Percentiles rank a stretch among this genome's conserved stretches.
Evolutionary conservation across 2,329 filamentous ascomycete species (phyloP).

Genomic region (Aspergillus sergii): DNA sequence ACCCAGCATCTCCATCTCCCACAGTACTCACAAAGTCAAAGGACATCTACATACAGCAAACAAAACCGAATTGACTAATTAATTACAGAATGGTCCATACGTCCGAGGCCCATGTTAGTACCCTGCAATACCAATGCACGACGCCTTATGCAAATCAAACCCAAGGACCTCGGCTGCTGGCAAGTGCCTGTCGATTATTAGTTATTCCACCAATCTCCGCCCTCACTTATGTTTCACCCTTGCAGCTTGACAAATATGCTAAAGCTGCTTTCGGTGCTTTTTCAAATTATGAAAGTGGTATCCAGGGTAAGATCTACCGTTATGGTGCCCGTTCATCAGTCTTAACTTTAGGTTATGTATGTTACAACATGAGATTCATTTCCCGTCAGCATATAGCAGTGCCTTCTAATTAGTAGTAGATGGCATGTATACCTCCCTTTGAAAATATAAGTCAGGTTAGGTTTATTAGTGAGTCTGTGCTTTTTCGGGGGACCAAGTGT

Average conservation of each 20-base stretch:
- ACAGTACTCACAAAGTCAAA: neutral
- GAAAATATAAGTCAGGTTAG: neutral
- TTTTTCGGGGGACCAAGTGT: neutral
- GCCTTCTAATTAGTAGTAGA: neutral
- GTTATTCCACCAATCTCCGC: neutral
- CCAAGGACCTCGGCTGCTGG: neutral
- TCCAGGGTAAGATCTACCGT: neutral
- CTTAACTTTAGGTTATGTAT: neutral
- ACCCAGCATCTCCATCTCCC: neutral
- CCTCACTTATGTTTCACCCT: neutral
- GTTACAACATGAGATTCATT: neutral
- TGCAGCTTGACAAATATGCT: neutral
- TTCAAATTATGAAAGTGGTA: neutral
- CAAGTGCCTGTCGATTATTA: neutral
- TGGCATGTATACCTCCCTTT: neutral
- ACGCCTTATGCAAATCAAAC: neutral
- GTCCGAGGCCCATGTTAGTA: neutral
- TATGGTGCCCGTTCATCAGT: neutral
- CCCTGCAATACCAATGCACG: neutral
- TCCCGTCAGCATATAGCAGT: neutral
- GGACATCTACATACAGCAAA: neutral
- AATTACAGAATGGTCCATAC: neutral
- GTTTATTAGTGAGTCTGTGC: neutral
- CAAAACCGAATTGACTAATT: neutral
- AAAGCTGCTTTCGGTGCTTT: neutral